Base-by-base conservation (phyloP, 768 basidiomycete species). In the Clathrus columnatus region DNA sequence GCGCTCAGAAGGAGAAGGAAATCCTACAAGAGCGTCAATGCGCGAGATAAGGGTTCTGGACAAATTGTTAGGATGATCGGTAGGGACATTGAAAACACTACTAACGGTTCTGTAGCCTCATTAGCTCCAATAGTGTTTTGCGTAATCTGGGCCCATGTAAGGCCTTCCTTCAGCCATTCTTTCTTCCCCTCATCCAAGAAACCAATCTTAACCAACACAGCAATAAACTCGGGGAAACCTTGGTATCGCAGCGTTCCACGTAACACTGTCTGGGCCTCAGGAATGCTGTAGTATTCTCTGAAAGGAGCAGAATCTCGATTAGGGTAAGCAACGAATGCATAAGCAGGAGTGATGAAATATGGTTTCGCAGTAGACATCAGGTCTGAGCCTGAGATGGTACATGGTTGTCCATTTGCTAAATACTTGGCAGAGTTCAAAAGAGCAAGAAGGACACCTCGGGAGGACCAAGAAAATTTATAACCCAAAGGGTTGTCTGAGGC, bases 401-500 rank as follows among this genome's bases (percentile, higher is more conserved):
- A 74, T 46, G 79, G 72, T 69, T 89, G 71, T 28, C 84, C 81
- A 52, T 78, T 72, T 36, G 82, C 75, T 64, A 87, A 75, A 73
- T 85, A 93, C 2, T 87, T 84, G 18, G 91, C 96, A 30, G 80
- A 75, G 75, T 98, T 98, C 63, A 93, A 81, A 50, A 97, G 81
- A 1, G 96, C 95, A 61, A 97, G 86, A 54, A 99, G 85, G 44
- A 94, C 93, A 50, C 94, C 95, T 20, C 92, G 87, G 7, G 93
- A 89, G 6, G 92, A 95, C 96, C 96, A 98, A 32, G 92, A 96
- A 75, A 99, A 97, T 70, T 97, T 97, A 83, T 97, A 99, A 10
- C 95, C 95, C 55, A 98, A 85, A 2, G 96, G 93, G 74, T 98
- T 99, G 65, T 84, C 83, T 4, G 91, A 82, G 65, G 86, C 86